These are phyloP conservation scores for Biscogniauxia sp. DNA, from an alignment of 2,329 filamentous ascomycete genomes.

Conservation along the genomic window DNA sequence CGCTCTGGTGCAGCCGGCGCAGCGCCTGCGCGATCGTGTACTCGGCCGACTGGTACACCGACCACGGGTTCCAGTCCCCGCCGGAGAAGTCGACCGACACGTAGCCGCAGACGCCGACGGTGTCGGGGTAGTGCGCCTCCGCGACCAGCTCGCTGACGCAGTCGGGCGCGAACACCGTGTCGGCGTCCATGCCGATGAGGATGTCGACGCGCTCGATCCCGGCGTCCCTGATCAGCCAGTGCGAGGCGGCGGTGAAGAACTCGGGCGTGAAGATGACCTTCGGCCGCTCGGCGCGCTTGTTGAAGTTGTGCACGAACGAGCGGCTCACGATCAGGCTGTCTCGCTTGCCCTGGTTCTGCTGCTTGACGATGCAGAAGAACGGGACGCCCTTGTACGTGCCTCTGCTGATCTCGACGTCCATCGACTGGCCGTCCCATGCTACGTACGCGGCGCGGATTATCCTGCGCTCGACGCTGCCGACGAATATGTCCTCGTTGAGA, in stretches of 20 bases:
- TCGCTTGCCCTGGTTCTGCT: slow-evolving; percentile 49
- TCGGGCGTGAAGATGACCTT: slow-evolving; percentile 46
- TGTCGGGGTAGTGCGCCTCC: slow-evolving; percentile 41
- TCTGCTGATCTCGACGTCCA: slow-evolving; percentile 43
- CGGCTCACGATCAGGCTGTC: slow-evolving; percentile 49
- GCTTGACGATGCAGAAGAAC: slow-evolving; percentile 47
- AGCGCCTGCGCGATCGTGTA: slow-evolving; percentile 48
- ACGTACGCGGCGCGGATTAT: slow-evolving; percentile 43
- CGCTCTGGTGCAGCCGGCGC: slow-evolving; percentile 47
- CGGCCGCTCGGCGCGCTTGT: slow-evolving; percentile 39
- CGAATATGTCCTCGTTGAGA: slow-evolving; percentile 46
- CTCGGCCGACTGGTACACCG: slow-evolving; percentile 46
- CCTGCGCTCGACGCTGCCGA: slow-evolving; percentile 28
- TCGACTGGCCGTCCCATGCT: slow-evolving; percentile 44
- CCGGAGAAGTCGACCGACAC: slow-evolving; percentile 46
- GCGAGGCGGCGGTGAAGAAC: slow-evolving; percentile 41
- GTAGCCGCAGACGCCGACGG: slow-evolving; percentile 48
- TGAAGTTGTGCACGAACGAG: slow-evolving; percentile 48
- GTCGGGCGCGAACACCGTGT: slow-evolving; percentile 44
- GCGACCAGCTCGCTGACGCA: slow-evolving; percentile 45
- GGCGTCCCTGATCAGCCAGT: slow-evolving; percentile 35
- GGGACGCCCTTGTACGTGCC: slow-evolving; percentile 46
- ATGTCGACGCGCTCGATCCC: slow-evolving; percentile 41
- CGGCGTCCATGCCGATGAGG: slow-evolving; percentile 47
- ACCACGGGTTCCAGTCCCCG: slow-evolving; percentile 42